Percentiles rank a stretch among this genome's conserved stretches.
Evolutionary conservation across 441 rosid genomes (phyloP).

Genomic region (Jatropha multifida): DNA sequence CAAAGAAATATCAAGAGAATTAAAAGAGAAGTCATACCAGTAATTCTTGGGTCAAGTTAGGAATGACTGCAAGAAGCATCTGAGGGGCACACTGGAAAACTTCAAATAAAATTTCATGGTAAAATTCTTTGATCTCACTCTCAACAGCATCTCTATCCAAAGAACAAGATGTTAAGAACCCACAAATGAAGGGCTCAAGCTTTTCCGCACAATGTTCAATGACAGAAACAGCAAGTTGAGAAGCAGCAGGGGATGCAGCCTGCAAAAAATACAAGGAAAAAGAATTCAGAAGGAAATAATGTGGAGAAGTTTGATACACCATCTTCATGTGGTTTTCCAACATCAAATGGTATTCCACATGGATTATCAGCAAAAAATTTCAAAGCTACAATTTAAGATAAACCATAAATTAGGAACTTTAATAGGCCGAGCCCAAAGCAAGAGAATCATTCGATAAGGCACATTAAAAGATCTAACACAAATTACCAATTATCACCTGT

Average conservation of each 20-base stretch:
- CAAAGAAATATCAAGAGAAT: constrained; percentile 12
- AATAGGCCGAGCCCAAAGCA: not conserved
- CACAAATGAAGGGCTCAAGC: constrained; percentile 72
- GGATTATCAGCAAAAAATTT: not conserved
- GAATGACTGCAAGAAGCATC: constrained; percentile 74
- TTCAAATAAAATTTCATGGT: constrained; percentile 75
- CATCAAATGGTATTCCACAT: not conserved
- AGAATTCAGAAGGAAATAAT: constrained; percentile 3
- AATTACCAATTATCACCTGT: not conserved
- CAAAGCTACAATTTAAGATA: not conserved
- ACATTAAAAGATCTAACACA: not conserved
- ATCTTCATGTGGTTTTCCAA: not conserved
- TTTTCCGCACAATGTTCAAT: constrained; percentile 63
- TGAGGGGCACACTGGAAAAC: constrained; percentile 78
- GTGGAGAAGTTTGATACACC: not conserved
- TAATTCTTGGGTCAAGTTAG: constrained; percentile 76
- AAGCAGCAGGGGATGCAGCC: constrained; percentile 56
- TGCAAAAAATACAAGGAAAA: constrained; percentile 28
- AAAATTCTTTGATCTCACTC: constrained; percentile 70
- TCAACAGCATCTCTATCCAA: constrained; percentile 64
- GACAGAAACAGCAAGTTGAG: constrained; percentile 75
- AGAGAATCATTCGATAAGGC: not conserved
- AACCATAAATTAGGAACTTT: not conserved
- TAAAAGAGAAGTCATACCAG: constrained; percentile 44
- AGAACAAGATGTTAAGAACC: constrained; percentile 77